Percentiles rank a stretch among this genome's conserved stretches.
phyloP scores from a whole-genome alignment of 2,329 filamentous ascomycete genomes.

The Colletotrichum horii region DNA sequence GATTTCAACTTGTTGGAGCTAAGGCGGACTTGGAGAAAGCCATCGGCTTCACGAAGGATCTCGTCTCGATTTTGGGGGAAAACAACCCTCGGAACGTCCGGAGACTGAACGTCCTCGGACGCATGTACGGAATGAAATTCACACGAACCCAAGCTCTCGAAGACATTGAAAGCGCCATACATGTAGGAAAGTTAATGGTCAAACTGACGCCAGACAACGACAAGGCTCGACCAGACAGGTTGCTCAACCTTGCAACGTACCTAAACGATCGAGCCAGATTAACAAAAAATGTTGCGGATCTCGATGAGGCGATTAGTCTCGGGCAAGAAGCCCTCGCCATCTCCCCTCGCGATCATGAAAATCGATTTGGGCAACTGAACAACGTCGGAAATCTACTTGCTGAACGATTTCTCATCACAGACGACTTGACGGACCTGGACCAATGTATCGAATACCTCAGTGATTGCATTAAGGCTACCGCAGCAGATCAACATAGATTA shows the following conservation, averaged over 20 bases:
- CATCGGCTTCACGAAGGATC: neutral
- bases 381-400: neutral
- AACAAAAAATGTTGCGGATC: fast-evolving
- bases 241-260: neutral
- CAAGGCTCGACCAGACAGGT: neutral
- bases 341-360: fast-evolving
- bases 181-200: fast-evolving
- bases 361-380: neutral
- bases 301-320: neutral
- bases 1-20: neutral
- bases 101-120: neutral
- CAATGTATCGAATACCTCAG: neutral
- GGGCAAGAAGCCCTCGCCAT: fast-evolving
- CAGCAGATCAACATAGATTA: neutral
- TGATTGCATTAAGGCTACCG: no score
- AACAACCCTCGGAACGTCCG: neutral
- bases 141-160: neutral
- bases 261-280: fast-evolving
- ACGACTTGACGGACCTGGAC: fast-evolving
- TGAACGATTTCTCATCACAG: neutral
- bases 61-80: neutral
- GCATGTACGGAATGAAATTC: neutral
- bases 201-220: fast-evolving
- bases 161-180: fast-evolving
- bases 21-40: neutral